phyloP scores from a whole-genome alignment of 1,139 yeast species.

The Protomyces inouyei region DNA sequence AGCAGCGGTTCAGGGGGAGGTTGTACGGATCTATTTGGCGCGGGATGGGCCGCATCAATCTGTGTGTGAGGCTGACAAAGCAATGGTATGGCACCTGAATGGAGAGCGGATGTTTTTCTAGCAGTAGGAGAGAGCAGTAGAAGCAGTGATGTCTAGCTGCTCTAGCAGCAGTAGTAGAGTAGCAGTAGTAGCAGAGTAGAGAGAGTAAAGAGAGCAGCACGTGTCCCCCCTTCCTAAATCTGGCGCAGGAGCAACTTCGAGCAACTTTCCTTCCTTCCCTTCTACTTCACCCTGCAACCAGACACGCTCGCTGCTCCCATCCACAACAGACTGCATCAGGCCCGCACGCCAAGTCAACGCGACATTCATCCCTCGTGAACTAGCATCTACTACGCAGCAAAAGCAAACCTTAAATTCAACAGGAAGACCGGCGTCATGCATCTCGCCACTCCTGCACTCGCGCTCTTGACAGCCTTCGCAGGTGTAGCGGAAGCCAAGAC shows the following conservation, averaged over 20 bases:
- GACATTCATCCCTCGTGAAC: no score
- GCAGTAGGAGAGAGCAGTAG: neutral
- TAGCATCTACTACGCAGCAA: no score
- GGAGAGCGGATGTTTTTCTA: neutral
- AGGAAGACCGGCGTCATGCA: neutral
- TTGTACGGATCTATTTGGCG: neutral
- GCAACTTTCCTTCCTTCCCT: no score
- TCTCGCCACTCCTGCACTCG: neutral
- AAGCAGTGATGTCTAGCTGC: neutral
- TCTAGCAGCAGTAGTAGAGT: neutral
- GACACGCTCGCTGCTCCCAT: no score
- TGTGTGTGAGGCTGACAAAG: neutral
- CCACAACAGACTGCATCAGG: no score
- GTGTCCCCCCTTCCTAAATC: no score
- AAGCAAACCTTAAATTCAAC: neutral
- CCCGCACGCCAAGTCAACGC: no score
- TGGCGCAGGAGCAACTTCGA: no score
- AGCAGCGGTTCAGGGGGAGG: neutral
- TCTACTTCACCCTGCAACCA: no score
- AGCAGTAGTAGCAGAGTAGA: neutral
- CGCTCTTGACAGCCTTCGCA: neutral
- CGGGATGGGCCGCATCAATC: neutral
- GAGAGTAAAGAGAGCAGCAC: no score
- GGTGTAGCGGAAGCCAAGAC: slow-evolving; percentile 3
- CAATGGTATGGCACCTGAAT: neutral